Conservation (phyloP, 2,329 filamentous ascomycete species). For the Anthostomella pinea region DNA sequence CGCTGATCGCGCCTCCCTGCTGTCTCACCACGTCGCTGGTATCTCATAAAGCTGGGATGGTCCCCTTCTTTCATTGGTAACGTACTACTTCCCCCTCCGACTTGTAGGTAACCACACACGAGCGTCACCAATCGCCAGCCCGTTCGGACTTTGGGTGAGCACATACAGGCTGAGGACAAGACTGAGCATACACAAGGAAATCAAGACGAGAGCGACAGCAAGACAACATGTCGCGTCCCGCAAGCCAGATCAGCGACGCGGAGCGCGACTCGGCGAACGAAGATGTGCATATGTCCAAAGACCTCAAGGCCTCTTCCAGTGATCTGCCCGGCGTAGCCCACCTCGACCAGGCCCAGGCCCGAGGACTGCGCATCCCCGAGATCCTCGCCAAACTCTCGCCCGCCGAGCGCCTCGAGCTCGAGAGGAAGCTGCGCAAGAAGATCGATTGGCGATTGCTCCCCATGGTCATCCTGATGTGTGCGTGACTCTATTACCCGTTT, state of each 20-base stretch:
- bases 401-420: conserved; percentile 49
- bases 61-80: too few species aligned
- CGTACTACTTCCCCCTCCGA: too few species aligned
- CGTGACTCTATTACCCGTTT: conserved; percentile 8
- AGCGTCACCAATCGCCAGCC: too few species aligned
- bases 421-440: conserved; percentile 58
- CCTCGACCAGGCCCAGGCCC: conserved; percentile 20
- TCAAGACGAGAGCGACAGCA: too few species aligned
- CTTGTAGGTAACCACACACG: too few species aligned
- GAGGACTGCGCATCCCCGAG: conserved; percentile 29
- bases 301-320: conserved; percentile 9
- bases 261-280: conserved; percentile 14
- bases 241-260: conserved; percentile 11
- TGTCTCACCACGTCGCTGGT: too few species aligned
- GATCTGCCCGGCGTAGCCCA: conserved; percentile 17
- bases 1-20: too few species aligned
- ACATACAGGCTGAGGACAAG: too few species aligned
- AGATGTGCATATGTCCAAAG: conserved; percentile 10
- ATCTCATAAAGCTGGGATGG: too few species aligned
- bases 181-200: too few species aligned
- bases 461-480: conserved; percentile 63
- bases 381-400: conserved; percentile 44
- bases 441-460: conserved; percentile 65
- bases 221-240: conserved; percentile 8
- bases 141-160: too few species aligned